Percentiles rank a stretch among this genome's conserved stretches.
phyloP scores from a whole-genome alignment of 2,329 filamentous ascomycete species.

The Scedosporium aurantiacum region DNA sequence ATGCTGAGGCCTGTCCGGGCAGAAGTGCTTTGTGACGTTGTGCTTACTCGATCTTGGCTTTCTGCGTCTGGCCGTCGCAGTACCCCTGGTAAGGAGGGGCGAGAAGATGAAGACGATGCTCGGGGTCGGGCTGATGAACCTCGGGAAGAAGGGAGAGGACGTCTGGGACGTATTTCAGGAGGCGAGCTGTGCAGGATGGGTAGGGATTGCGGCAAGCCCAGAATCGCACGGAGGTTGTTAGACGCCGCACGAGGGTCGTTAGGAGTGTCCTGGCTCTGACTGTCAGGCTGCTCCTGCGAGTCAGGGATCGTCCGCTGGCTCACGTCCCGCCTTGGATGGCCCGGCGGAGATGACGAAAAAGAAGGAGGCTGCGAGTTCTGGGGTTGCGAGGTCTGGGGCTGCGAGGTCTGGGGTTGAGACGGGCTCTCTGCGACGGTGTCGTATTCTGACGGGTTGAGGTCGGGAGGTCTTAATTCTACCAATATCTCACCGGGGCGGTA shows the following conservation, averaged over 20 bases:
- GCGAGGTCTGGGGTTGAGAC: slow-evolving; percentile 22
- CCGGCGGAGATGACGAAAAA: background rate
- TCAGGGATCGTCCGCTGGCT: slow-evolving; percentile 31
- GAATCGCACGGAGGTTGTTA: slow-evolving; percentile 8
- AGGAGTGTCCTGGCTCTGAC: slow-evolving; percentile 6
- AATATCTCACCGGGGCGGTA: slow-evolving; percentile 12
- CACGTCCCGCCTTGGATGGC: slow-evolving; percentile 18
- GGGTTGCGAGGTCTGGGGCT: slow-evolving; percentile 16
- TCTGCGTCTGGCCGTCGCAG: background rate
- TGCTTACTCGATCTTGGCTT: background rate
- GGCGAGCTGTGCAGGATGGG: slow-evolving; percentile 11
- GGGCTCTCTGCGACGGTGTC: slow-evolving; percentile 19
- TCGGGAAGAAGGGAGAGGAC: background rate
- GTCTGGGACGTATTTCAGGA: background rate
- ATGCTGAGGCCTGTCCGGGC: slow-evolving; percentile 1
- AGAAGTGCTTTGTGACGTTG: background rate
- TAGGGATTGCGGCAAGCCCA: slow-evolving; percentile 6
- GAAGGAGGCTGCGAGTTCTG: background rate
- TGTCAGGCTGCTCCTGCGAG: slow-evolving; percentile 23
- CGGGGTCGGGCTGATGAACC: background rate
- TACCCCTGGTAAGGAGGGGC: background rate
- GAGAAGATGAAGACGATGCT: background rate
- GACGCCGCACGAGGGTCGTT: slow-evolving; percentile 15
- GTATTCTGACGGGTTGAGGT: slow-evolving; percentile 25
- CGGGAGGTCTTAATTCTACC: slow-evolving; percentile 20